Evolutionary conservation across 106 monocot genomes (phyloP).

Genomic region (Vanilla planifolia): DNA sequence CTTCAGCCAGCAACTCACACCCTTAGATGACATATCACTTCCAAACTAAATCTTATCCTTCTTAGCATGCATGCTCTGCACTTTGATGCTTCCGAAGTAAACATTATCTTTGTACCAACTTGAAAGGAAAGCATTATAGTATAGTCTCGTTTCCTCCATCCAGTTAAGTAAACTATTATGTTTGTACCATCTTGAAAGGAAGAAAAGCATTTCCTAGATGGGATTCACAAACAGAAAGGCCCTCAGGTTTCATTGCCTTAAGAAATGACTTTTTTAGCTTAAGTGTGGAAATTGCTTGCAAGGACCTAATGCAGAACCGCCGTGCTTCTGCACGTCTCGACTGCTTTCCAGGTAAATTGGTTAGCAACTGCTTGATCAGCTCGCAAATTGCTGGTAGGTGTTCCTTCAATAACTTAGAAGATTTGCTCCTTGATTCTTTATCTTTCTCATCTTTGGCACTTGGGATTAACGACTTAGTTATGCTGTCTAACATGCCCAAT

Average conservation of each 20-base stretch:
- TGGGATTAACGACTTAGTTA: slow-evolving; percentile 41
- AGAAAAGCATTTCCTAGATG: slow-evolving; percentile 48
- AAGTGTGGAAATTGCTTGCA: slow-evolving; percentile 35
- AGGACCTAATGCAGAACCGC: slow-evolving; percentile 42
- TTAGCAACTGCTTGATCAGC: slow-evolving; percentile 44
- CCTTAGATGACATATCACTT: no score
- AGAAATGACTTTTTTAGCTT: slow-evolving; percentile 59
- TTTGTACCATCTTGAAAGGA: slow-evolving; percentile 25
- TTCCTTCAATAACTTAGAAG: slow-evolving; percentile 49
- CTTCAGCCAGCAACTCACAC: no score
- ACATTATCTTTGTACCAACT: no score
- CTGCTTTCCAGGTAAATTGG: slow-evolving; percentile 55
- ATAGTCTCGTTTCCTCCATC: no score
- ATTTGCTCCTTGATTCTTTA: slow-evolving; percentile 25
- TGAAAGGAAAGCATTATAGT: no score
- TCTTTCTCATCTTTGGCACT: slow-evolving; percentile 19
- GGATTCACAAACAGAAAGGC: slow-evolving; percentile 37
- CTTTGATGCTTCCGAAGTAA: no score
- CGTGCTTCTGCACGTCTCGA: slow-evolving; percentile 62
- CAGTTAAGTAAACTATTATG: no score
- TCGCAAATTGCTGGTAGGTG: slow-evolving; percentile 44
- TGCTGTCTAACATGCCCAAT: slow-evolving; percentile 52
- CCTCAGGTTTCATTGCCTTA: slow-evolving; percentile 58
- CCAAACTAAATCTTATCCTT: no score
- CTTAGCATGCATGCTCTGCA: no score